Percentiles rank a stretch among this genome's conserved stretches.
Evolutionary conservation across 345 rosid genomes (phyloP).

Genomic region (Theobroma cacao): DNA sequence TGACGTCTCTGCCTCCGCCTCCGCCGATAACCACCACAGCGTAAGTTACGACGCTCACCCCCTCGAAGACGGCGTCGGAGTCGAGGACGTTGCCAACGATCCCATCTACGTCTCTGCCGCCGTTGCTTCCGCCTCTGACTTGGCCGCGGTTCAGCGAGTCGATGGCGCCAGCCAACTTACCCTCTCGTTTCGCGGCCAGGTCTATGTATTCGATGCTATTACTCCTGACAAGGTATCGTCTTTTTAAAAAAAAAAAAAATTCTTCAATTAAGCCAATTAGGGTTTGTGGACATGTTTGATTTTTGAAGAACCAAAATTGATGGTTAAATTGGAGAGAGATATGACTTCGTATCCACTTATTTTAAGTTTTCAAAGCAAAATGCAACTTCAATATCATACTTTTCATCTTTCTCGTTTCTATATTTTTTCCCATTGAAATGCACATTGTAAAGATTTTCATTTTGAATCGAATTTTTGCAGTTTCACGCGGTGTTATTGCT

Average conservation of each 20-base stretch:
- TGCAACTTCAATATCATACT: background rate
- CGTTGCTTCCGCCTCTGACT: slow-evolving; percentile 28
- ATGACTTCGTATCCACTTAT: slow-evolving; percentile 1
- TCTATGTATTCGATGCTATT: slow-evolving; percentile 84
- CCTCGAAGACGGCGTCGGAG: slow-evolving; percentile 40
- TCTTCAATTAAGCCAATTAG: slow-evolving; percentile 6
- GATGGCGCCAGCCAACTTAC: slow-evolving; percentile 61
- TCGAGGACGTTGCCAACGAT: slow-evolving; percentile 54
- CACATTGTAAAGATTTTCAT: background rate
- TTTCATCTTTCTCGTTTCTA: background rate
- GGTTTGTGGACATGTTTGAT: background rate
- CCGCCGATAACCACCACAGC: slow-evolving; percentile 31
- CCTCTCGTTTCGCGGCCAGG: slow-evolving; percentile 85
- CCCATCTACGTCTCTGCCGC: slow-evolving; percentile 43
- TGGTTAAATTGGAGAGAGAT: background rate
- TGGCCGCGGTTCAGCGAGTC: slow-evolving; percentile 31
- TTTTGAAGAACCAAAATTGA: background rate
- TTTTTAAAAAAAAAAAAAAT: no score
- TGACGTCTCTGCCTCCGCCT: slow-evolving; percentile 41
- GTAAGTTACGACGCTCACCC: slow-evolving; percentile 40
- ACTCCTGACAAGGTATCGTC: slow-evolving; percentile 67
- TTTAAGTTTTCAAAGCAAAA: background rate
- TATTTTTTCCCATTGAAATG: background rate
- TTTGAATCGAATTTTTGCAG: slow-evolving; percentile 28
- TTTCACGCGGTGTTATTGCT: slow-evolving; percentile 77